Conservation (phyloP, 768 basidiomycete species). For the Kwoniella sp. region DNA sequence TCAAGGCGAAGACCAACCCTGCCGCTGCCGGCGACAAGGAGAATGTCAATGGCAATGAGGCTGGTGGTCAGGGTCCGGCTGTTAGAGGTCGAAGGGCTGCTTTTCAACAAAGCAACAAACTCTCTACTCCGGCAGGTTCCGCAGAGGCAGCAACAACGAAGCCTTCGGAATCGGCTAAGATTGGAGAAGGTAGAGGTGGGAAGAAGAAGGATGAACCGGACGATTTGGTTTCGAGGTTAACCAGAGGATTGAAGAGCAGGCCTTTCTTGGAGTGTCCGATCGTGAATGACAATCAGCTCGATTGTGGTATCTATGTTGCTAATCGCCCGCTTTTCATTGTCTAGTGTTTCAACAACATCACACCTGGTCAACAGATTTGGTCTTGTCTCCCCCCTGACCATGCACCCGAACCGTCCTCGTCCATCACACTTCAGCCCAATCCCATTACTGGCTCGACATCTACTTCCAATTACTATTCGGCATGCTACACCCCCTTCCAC, state of each 20-base stretch:
- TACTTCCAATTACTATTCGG: slow-evolving; percentile 26
- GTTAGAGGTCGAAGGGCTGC: slow-evolving; percentile 37
- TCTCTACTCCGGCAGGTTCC: background rate
- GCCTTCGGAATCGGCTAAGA: background rate
- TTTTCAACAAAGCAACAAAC: slow-evolving; percentile 37
- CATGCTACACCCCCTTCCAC: slow-evolving; percentile 88
- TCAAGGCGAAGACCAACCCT: no score
- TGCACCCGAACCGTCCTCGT: slow-evolving; percentile 57
- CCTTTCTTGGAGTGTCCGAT: slow-evolving; percentile 54
- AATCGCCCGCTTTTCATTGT: no score
- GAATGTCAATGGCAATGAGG: background rate
- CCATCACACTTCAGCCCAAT: slow-evolving; percentile 14
- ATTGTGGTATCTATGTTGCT: no score
- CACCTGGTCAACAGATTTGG: slow-evolving; percentile 80
- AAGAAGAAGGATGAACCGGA: slow-evolving; percentile 46
- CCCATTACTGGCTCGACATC: slow-evolving; percentile 18
- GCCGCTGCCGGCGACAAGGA: background rate
- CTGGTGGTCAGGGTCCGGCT: background rate
- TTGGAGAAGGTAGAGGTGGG: slow-evolving; percentile 4
- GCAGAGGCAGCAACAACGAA: background rate
- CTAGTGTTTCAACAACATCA: slow-evolving; percentile 75
- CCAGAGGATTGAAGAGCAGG: slow-evolving; percentile 35
- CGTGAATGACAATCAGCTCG: slow-evolving; percentile 26
- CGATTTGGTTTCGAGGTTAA: slow-evolving; percentile 46
- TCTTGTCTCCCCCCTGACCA: slow-evolving; percentile 66